phyloP scores from a whole-genome alignment of 2,329 filamentous ascomycete genomes.

The Monilinia fructigena region DNA sequence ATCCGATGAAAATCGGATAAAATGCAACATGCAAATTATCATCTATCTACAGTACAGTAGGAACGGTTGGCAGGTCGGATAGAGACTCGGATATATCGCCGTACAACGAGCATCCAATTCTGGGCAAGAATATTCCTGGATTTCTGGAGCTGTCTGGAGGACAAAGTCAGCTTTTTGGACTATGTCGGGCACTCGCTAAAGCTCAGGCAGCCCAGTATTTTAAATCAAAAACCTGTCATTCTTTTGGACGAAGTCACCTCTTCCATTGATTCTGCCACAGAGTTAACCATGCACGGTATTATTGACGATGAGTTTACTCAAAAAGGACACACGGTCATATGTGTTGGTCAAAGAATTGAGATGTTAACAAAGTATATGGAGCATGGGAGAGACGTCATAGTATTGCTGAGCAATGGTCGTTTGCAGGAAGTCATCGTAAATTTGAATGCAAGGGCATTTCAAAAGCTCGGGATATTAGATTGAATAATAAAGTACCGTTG shows the following conservation, averaged over 20 bases:
- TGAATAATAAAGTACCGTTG: not conserved
- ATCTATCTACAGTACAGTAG: not conserved
- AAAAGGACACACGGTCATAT: constrained; percentile 2
- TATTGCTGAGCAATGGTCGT: not conserved
- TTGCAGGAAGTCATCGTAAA: constrained; percentile 15
- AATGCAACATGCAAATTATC: not conserved
- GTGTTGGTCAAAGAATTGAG: constrained; percentile 8
- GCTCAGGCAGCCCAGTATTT: not conserved
- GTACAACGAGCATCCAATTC: constrained; percentile 5
- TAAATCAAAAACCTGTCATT: constrained; percentile 1
- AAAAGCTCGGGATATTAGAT: constrained; percentile 12
- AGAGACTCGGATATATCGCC: not conserved
- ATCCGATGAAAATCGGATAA: no score
- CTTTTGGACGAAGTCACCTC: constrained; percentile 12
- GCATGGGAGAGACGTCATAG: not conserved
- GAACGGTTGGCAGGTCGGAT: no score
- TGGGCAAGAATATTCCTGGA: not conserved
- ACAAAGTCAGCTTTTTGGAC: constrained; percentile 10
- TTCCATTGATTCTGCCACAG: constrained; percentile 4
- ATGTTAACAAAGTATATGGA: not conserved
- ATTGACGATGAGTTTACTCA: constrained; percentile 1
- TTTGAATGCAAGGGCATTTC: not conserved
- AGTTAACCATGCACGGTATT: not conserved
- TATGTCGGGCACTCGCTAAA: constrained; percentile 8
- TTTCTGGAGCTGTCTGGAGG: constrained; percentile 4